Evolutionary conservation across 495 filamentous ascomycete genomes (phyloP), one percentile per base, ranked within the genome.

Genomic region (Neurospora sp.): DNA sequence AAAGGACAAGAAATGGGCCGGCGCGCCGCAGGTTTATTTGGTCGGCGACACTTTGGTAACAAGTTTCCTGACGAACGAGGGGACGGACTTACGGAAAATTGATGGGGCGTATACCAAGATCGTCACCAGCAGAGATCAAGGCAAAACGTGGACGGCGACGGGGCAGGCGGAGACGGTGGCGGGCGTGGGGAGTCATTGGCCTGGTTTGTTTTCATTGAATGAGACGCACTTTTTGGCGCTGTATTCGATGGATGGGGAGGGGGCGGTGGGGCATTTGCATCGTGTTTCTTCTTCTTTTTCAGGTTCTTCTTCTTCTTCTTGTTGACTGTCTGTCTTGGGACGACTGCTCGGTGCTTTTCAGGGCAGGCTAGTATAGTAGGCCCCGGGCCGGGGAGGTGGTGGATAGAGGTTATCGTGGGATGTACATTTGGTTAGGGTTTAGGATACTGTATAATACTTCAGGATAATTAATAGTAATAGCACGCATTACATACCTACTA

Each of bases 41-140:
- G 87, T 85, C 0, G 88, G 90, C 46, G 87, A 86, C 10, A 86
- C 83, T 2, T 71, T 91, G 69, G 88, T 87, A 3, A 83, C 83
- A 0, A 85, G 86, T 40, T 91, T 91, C 75, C 88, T 89, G 86
- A 91, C 88, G 1, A 86, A 91, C 73, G 89, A 91, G 73, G 87
- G 89, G 70, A 72, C 72, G 22, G 53, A 61, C 0, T 71, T 68
- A 73, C 75, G 35, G 0, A 40, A 71, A 5, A 71, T 79, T 61
- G 79, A 81, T 42, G 79, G 76, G 18, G 74, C 69, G 5, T 71
- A 74, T 61, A 76, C 80, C 74, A 76, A 75, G 39, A 5, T 76
- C 0, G 69, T 76, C 3, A 61, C 59, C 0, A 71, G 69, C 1
- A 14, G 39, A 0, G 59, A 75, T 5, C 61, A 37, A 0, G 75